phyloP scores from a whole-genome alignment of 768 basidiomycete species.

The Kwoniella sp. region DNA sequence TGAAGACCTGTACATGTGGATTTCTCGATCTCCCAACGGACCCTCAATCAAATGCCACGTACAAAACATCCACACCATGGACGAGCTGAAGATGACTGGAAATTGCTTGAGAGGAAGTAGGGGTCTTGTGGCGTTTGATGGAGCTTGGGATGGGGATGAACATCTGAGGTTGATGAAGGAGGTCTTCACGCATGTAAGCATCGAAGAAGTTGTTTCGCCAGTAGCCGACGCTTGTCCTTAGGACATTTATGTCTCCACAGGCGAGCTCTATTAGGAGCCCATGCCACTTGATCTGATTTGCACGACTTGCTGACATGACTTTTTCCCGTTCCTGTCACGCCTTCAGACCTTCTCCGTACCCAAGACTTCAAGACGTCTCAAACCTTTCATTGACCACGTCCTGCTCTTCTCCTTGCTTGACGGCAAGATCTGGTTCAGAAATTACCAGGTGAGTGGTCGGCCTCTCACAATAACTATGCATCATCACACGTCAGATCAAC shows the following conservation, averaged over 20 bases:
- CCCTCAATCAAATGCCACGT: conserved; percentile 97
- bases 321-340: not conserved
- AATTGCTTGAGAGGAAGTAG: conserved; percentile 96
- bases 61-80: conserved; percentile 99
- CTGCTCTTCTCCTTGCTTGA: conserved; percentile 94
- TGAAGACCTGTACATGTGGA: conserved; percentile 96
- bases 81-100: conserved; percentile 98
- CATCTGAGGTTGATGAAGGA: conserved; percentile 88
- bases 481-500: too few relatives aligned
- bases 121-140: conserved; percentile 89
- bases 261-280: too few relatives aligned
- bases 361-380: conserved; percentile 80
- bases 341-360: conserved; percentile 93
- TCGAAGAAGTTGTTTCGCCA: too few relatives aligned
- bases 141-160: conserved; percentile 81
- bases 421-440: conserved; percentile 97
- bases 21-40: conserved; percentile 94
- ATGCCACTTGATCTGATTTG: too few relatives aligned
- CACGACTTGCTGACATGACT: not conserved
- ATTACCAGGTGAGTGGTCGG: conserved; percentile 76
- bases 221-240: too few relatives aligned
- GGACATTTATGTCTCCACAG: too few relatives aligned
- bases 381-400: conserved; percentile 97
- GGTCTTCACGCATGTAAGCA: conserved; percentile 60
- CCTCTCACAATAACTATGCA: not conserved